Evolutionary conservation across 1,284 basidiomycete genomes (phyloP), one percentile per base, ranked within the genome.

Genomic region (Ceratobasidium sp.): DNA sequence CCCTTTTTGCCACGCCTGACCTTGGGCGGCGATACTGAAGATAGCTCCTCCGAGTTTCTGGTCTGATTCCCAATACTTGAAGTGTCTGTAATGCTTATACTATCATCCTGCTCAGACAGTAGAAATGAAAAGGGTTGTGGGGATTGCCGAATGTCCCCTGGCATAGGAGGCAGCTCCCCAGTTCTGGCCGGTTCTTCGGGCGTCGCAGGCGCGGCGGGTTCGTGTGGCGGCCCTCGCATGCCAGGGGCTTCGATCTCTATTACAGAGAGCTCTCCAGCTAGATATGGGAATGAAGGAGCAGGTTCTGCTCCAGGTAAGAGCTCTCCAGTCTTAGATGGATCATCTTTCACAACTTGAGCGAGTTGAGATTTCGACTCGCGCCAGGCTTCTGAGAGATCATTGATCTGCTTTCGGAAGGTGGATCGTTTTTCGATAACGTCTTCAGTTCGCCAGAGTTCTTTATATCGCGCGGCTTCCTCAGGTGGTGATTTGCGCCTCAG

Each of bases 381-480:
- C 73, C 73, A 74, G 5, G 36, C 61, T 4, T 48, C 34, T 28
- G 73, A 69, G 32, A 74, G 48, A 16, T 59, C 48, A 9, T 67
- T 28, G 10, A 74, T 50, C 14, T 50, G 53, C 18, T 69, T 26
- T 45, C 72, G 65, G 16, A 74, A 60, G 10, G 39, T 46, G 8
- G 30, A 46, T 32, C 73, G 53, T 62, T 74, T 74, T 28, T 45
- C 23, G n/a, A 60, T 41, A 26, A 74, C 46, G 28, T 57, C 12
- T 1, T 61, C 71, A n/a, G 43, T 70, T 12, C 46, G 61, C 65
- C 67, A 74, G 43, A 74, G 41, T 23, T 45, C 30, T 8, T 69
- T 61, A n/a, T 69, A 69, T 18, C 18, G 21, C 46, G 39, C 34
- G 21, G 14, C 46, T 58, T 57, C 55, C 9, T 57, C 55, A 28